phyloP scores from a whole-genome alignment of 164 flowering plant genomes.

The Macadamia integrifolia region DNA sequence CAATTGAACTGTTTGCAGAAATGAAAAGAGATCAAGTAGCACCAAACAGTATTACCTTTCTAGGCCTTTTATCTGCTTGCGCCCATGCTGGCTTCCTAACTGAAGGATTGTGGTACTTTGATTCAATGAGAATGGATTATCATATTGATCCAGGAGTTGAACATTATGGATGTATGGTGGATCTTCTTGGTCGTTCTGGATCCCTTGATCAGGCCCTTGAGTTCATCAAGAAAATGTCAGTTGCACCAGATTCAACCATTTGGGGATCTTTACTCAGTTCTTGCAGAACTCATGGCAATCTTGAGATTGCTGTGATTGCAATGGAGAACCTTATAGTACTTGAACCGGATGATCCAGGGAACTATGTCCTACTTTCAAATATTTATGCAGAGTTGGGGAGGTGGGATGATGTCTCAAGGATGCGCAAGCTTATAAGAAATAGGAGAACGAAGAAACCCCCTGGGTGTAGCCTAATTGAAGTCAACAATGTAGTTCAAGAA shows the following conservation, averaged over 20 bases:
- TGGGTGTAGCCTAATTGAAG: slow-evolving; percentile 31
- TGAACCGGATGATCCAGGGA: slow-evolving; percentile 27
- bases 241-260: slow-evolving; percentile 24
- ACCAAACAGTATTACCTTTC: slow-evolving; percentile 27
- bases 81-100: slow-evolving; percentile 23
- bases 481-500: slow-evolving; percentile 25
- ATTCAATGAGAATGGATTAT: slow-evolving; percentile 23
- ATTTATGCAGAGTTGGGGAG: slow-evolving; percentile 18
- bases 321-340: slow-evolving; percentile 26
- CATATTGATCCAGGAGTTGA: slow-evolving; percentile 23
- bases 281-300: slow-evolving; percentile 21
- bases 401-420: slow-evolving; percentile 30
- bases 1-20: slow-evolving; percentile 20
- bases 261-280: slow-evolving; percentile 34
- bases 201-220: slow-evolving; percentile 22
- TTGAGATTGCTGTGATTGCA: slow-evolving; percentile 19
- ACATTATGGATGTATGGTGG: slow-evolving; percentile 34
- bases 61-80: slow-evolving; percentile 30
- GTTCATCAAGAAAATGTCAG: slow-evolving; percentile 20
- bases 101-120: slow-evolving; percentile 24
- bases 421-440: slow-evolving; percentile 23
- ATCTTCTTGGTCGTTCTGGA: slow-evolving; percentile 31
- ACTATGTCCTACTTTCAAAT: slow-evolving; percentile 26
- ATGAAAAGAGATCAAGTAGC: slow-evolving; percentile 19
- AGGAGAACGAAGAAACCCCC: slow-evolving; percentile 27